A percentile compares a stretch with the other conserved stretches of the same genome.
Evolutionary conservation across 805 yeast species (phyloP).

Genomic region (Monosporozyma servazzii): DNA sequence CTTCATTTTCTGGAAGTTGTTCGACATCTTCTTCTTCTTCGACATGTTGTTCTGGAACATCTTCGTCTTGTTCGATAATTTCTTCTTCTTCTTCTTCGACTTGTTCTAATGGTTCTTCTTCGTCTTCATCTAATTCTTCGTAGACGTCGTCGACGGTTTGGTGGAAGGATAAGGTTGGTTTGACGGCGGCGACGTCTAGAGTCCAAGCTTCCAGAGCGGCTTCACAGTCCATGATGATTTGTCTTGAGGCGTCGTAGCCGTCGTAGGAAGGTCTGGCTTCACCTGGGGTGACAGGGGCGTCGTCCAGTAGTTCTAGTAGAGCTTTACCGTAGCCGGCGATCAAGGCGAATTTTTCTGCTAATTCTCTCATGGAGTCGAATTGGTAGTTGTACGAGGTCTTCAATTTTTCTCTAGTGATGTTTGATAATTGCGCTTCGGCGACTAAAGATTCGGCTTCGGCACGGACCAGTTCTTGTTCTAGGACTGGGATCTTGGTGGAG

Average conservation of each 20-base stretch:
- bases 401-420: constrained; percentile 95
- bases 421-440: constrained; percentile 97
- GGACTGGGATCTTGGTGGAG: constrained; percentile 87
- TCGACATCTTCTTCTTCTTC: constrained; percentile 5
- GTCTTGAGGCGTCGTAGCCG: constrained; percentile 96
- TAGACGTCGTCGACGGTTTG: constrained; percentile 59
- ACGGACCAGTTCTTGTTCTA: constrained; percentile 97
- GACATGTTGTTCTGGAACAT: constrained; percentile 5
- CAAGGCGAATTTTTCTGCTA: constrained; percentile 89
- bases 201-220: constrained; percentile 95
- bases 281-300: constrained; percentile 97
- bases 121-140: constrained; percentile 40
- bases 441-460: constrained; percentile 98
- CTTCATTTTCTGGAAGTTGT: constrained; percentile 1
- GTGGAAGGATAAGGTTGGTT: constrained; percentile 83
- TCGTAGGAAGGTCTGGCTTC: constrained; percentile 97
- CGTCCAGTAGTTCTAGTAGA: constrained; percentile 87
- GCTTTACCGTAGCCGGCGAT: constrained; percentile 99
- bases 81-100: constrained; percentile 22
- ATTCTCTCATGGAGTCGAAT: constrained; percentile 90
- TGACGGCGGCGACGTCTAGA: constrained; percentile 86
- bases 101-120: constrained; percentile 34
- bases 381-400: constrained; percentile 97
- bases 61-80: constrained; percentile 6
- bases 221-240: constrained; percentile 95